Evolutionary conservation across 2,329 filamentous ascomycete genomes (phyloP), one percentile per base, ranked within the genome.

Genomic region (Penicillium sp.): DNA sequence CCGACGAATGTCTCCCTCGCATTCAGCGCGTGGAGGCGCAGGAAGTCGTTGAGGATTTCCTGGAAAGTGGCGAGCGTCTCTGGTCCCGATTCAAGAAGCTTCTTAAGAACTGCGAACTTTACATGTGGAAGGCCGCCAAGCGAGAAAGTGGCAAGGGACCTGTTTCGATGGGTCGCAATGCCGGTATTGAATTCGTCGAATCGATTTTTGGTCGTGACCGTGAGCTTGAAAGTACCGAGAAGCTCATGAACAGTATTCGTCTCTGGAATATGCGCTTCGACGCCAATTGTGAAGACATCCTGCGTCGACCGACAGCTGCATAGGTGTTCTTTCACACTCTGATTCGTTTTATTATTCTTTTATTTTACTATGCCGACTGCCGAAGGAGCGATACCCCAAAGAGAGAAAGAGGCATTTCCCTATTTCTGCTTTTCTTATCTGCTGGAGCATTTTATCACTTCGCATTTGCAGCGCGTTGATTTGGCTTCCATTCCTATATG

Each of bases 221-320:
- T 55, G 88, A 96, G 74, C 79, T 96, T 47, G 85, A 91, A 69
- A 85, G 85, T 72, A 96, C 92, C 2, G 89, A 96, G 77, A 88
- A 87, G 72, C 83, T 96, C 72, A 97, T 97, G 89, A 84, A 88
- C 58, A 84, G 83, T 56, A 85, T 95, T 65, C 82, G 88, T 41
- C 78, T 91, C 30, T 99, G 92, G 89, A 90, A 88, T 70, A 83
- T 95, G 73, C 87, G 92, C 39, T 99, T 96, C 71, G 90, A 96
- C 65, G 89, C 88, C 70, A 96, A 97, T 77, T 95, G 90, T 74
- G 89, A 95, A 64, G 88, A 92, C 25, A 92, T 97, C 60, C 77
- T 97, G 51, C 76, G 77, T 55, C 69, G 77, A 58, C 78, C 80
- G 48, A 67, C 68, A 39, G 64, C 67, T 44, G 66, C 63, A 46